Evolutionary conservation across 306 rosid species (phyloP), one percentile per base, ranked within the genome.

Genomic region (Sindora glabra): DNA sequence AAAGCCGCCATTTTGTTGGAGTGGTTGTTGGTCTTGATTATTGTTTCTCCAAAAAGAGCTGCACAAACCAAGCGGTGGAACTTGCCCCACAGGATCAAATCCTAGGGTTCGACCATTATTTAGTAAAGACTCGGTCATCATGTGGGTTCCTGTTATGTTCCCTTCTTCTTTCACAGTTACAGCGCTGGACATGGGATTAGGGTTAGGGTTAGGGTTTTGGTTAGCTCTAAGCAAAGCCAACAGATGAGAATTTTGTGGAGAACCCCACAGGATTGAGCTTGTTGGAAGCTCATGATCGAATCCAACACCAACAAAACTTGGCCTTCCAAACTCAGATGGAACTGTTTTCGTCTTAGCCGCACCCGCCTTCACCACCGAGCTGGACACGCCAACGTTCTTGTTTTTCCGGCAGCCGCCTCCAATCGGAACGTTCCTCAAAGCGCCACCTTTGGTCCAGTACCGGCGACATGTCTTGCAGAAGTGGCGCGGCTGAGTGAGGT

Each of bases 391-490:
- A 10, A 49, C 52, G 46, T 18, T 78, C 74, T 73, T 86, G 84
- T 77, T 94, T 54, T 83, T 92, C 49, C 95, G 68, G 71, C 89
- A 82, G 6, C 95, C 89, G 1, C 95, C 89, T 1, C 95, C 95
- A 12, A 86, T 83, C 0, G 94, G 94, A 16, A 86, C 84, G 27
- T 86, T 82, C 41, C 94, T 52, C 27, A 86, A 86, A 24, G 89
- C 81, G 4, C 94, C 94, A 1, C 94, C 94, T 74, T 82, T 82
- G 29, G 94, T 86, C 94, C 98, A 91, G 72, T 91, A 91, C 3
- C 98, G 91, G 72, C 98, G 98, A 47, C 98, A 91, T 5, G 96
- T 85, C 79, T 91, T 91, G 81, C 98, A 91, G 81, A 91, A 91
- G 75, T 91, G 95, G 37, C 98, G 98, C 1, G 98, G 98, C 79